Conservation (phyloP, 208 protist genomes). For the Angomonas desouzai region DNA sequence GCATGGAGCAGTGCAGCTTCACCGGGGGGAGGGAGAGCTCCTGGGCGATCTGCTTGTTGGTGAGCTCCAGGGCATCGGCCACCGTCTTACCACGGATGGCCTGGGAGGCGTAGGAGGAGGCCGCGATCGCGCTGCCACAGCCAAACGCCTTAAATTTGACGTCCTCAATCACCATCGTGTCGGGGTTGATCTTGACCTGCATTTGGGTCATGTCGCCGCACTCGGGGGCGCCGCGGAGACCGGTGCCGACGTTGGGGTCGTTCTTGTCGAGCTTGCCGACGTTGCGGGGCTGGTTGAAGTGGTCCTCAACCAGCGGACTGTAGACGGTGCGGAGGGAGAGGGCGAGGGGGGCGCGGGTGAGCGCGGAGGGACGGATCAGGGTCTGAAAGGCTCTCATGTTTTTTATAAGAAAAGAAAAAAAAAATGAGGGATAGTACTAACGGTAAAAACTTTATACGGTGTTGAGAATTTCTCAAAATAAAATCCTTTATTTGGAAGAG, state of each 20-base stretch:
- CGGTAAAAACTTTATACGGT: too few species aligned
- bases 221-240: conserved; percentile 97
- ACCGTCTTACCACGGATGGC: conserved; percentile 97
- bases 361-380: neutral
- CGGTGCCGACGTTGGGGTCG: conserved; percentile 96
- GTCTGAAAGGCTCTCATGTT: conserved; percentile 12
- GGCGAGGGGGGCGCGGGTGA: conserved; percentile 3
- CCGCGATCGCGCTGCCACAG: conserved; percentile 99
- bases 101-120: conserved; percentile 97
- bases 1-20: conserved; percentile 99
- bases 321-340: conserved; percentile 72
- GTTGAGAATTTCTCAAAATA: too few species aligned
- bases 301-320: conserved; percentile 97
- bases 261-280: conserved; percentile 97
- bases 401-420: neutral
- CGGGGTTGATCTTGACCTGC: conserved; percentile 94
- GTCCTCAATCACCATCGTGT: conserved; percentile 91
- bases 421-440: conserved; percentile 1
- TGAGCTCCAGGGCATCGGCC: conserved; percentile 95
- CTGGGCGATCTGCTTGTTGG: conserved; percentile 98
- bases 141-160: conserved; percentile 99
- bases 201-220: conserved; percentile 99
- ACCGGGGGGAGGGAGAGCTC: conserved; percentile 99
- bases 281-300: conserved; percentile 99
- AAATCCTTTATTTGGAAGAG: neutral